Base-by-base conservation (phyloP, 306 rosid genomes). In the Crotalaria pallida region DNA sequence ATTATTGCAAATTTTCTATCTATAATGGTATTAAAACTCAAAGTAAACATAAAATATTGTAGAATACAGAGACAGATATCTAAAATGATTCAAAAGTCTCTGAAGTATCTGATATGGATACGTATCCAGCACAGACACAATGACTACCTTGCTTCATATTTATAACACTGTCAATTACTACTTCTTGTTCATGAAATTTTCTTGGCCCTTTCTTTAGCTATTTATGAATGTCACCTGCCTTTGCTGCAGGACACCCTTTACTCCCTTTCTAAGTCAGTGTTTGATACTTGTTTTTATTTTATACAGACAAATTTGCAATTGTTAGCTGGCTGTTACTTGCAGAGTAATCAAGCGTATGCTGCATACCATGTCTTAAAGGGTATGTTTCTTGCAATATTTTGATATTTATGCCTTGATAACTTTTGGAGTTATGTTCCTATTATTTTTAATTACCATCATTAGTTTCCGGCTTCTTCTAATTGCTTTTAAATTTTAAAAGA, bases 361-460 rank as follows among this genome's bases (percentile, higher is more conserved):
- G 97, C 96, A 11, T 93, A 90, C 79, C 96, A 90, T 74, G 90
- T 93, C 67, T 83, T 93, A 79, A 93, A 93, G 79, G 98, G 98
- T 92, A 84, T 6, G 61, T 59, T 58, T 69, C n/a, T 21, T 38
- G 49, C 68, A 13, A 4, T 74, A 50, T 67, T 40, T 58, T 17
- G 15, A 36, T 67, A 58, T 50, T 49, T 27, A 50, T 65, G 48
- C 60, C 9, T 53, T 10, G 8, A 48, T 18, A 22, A 66, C 10
- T 11, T 61, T 71, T 31, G 16, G 29, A 52, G 63, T 7, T 65
- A 16, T 2, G 5, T 23, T 22, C 50, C 4, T 41, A 22, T 43
- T 62, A 34, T 45, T 63, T 65, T 61, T 45, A 63, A 33, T 31
- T 22, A 71, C 24, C 16, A 27, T 4, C 13, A 12, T 9, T 16